Evolutionary conservation across 805 yeast genomes (phyloP).

Genomic region (Barnettozyma botsteinii): DNA sequence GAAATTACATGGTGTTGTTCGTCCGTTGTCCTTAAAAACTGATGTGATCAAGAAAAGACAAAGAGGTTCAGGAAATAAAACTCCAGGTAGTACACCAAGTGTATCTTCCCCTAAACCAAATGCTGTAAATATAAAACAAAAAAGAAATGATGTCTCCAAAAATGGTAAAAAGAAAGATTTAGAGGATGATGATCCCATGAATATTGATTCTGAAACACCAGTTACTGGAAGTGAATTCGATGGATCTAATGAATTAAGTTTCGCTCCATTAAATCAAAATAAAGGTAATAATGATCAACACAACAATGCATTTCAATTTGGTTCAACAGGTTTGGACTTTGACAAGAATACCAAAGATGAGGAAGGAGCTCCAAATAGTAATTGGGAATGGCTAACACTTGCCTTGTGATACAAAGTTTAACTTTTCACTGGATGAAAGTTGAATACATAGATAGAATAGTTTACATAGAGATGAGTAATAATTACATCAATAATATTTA

Average conservation of each 20-base stretch:
- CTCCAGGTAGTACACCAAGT: constrained; percentile 9
- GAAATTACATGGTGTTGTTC: constrained; percentile 89
- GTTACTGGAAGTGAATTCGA: constrained; percentile 7
- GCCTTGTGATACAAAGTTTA: constrained; percentile 13
- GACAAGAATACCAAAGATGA: constrained; percentile 3
- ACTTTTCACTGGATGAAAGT: constrained; percentile 1
- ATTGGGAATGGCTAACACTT: constrained; percentile 28
- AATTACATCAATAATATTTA: no score
- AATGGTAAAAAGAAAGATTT: constrained; percentile 1
- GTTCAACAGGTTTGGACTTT: constrained; percentile 8
- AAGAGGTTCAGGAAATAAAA: constrained; percentile 37
- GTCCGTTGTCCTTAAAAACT: constrained; percentile 86
- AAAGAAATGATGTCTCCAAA: background rate
- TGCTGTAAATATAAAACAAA: background rate
- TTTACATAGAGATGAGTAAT: background rate
- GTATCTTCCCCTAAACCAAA: constrained; percentile 18
- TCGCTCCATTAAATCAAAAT: background rate
- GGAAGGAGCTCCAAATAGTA: constrained; percentile 19
- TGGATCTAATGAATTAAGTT: constrained; percentile 3
- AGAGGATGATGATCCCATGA: constrained; percentile 1
- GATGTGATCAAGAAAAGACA: constrained; percentile 92
- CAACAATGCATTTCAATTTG: constrained; percentile 8
- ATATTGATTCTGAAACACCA: constrained; percentile 5
- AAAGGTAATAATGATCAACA: background rate
- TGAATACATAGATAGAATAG: background rate